phyloP scores from a whole-genome alignment of 371 early-diverging fungal genomes.

The Rhizomucor miehei region DNA sequence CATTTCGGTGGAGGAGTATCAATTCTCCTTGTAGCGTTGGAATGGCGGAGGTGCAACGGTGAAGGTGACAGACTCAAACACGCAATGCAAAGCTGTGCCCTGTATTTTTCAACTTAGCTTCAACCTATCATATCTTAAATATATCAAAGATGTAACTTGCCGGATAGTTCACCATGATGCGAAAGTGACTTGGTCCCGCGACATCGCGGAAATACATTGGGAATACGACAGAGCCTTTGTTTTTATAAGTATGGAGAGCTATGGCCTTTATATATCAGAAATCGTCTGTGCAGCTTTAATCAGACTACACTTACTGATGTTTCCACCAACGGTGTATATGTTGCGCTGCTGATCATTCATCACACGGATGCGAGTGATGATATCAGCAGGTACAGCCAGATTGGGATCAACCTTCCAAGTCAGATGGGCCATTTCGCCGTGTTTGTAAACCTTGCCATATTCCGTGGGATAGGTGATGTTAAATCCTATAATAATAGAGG shows the following conservation, averaged over 20 bases:
- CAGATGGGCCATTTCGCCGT: constrained; percentile 14
- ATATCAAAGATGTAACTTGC: constrained; percentile 7
- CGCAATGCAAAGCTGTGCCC: constrained; percentile 17
- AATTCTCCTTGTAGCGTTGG: not conserved
- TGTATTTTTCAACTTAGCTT: not conserved
- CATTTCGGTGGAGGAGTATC: not conserved
- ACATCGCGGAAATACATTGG: constrained; percentile 17
- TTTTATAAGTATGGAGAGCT: constrained; percentile 19
- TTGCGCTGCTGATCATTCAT: constrained; percentile 25
- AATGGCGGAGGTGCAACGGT: not conserved
- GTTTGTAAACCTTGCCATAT: constrained; percentile 17
- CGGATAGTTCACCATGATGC: constrained; percentile 30
- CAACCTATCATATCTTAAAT: not conserved
- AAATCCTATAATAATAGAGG: constrained; percentile 10
- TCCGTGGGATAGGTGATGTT: constrained; percentile 22
- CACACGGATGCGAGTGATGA: constrained; percentile 32
- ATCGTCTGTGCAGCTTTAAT: not conserved
- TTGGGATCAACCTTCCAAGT: constrained; percentile 20
- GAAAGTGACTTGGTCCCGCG: constrained; percentile 20
- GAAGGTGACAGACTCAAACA: constrained; percentile 23
- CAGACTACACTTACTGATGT: constrained; percentile 16
- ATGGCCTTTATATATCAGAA: not conserved
- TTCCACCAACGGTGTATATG: constrained; percentile 25
- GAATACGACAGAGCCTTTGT: constrained; percentile 13
- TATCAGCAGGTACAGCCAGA: constrained; percentile 18